Base-by-base conservation (phyloP, 73 alveolate genomes). In the Tetrahymena borealis region DNA sequence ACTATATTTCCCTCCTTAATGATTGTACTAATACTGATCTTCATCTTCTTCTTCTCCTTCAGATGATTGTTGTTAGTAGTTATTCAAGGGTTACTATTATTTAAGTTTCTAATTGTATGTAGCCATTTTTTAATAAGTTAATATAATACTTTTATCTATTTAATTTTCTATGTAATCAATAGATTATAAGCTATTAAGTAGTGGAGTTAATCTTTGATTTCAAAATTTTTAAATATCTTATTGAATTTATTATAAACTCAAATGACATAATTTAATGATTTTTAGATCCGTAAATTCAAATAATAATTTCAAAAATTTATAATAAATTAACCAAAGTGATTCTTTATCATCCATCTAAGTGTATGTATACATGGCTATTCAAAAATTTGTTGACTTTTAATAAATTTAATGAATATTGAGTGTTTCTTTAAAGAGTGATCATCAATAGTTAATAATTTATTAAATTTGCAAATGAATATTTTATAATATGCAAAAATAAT, bases 11-110 rank as follows among this genome's bases (percentile, higher is more conserved):
- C 38, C 15, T 33, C 38, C 91, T 91, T 40, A 33, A 24, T 91
- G 90, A 20, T 91, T 35, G 9, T 91, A 24, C 38, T 91, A 40
- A 28, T 91, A 18, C 12, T 38, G 90, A 18, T 40, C 93, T 16
- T 91, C 39, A 20, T 91, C 90, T 40, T 39, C 94, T 35, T 90
- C 92, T 39, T 91, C 41, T 39, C 28, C 94, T 7, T 40, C 94
- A 38, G 94, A 38, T 91, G 90, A 42, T 31, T 38, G 36, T 91
- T 91, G 28, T 78, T 78, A n/a, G 28, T 60, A 60, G 28, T 60
- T 60, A 60, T 60, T 60, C 4, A 35, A 60, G 28, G 85, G 28
- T 24, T 24, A 60, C 37, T 60, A 60, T 60, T 60, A 60, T 18
- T 60, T 60, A 4, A 41, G 32, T 41, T 41, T 31, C 24, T 41